Conservation (phyloP, 495 filamentous ascomycete species). For the Neurospora africana region DNA sequence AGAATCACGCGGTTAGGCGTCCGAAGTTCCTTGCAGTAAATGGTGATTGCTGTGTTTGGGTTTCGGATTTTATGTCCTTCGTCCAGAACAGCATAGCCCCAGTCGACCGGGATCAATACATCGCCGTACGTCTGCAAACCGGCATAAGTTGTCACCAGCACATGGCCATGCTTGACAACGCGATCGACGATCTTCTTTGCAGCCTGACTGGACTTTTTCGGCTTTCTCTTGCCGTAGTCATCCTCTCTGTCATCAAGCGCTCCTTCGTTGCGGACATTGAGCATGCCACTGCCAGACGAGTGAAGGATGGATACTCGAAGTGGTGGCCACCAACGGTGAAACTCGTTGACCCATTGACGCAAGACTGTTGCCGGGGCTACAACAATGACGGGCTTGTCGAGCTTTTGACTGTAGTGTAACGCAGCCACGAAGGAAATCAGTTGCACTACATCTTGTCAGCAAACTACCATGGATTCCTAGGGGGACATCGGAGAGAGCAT, state of each 20-base stretch:
- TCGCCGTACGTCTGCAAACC: conserved; percentile 80
- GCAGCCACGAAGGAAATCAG: conserved; percentile 84
- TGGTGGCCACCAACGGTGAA: conserved; percentile 96
- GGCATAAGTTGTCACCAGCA: conserved; percentile 89
- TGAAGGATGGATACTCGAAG: conserved; percentile 90
- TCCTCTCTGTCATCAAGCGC: conserved; percentile 59
- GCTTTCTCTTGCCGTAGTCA: conserved; percentile 26
- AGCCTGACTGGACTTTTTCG: conserved; percentile 41
- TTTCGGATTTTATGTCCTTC: conserved; percentile 98
- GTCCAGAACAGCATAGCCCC: conserved; percentile 89
- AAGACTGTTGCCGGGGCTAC: conserved; percentile 90
- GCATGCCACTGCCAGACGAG: conserved; percentile 90
- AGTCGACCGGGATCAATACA: conserved; percentile 67
- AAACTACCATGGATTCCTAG: background rate
- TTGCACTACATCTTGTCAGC: conserved; percentile 42
- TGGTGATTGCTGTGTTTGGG: conserved; percentile 82
- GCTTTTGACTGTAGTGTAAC: conserved; percentile 76
- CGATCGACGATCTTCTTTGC: conserved; percentile 70
- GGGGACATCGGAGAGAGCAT: background rate
- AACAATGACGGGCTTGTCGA: conserved; percentile 75
- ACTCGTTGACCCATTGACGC: conserved; percentile 96
- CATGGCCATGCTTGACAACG: conserved; percentile 79
- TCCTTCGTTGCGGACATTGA: conserved; percentile 62
- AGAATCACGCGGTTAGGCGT: conserved; percentile 86
- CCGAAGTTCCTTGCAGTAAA: conserved; percentile 81